A percentile compares a stretch with the other conserved stretches of the same genome.
These are phyloP conservation scores for Blastobotrys americana DNA, from an alignment of 805 yeast genomes.

Conservation along the genomic window DNA sequence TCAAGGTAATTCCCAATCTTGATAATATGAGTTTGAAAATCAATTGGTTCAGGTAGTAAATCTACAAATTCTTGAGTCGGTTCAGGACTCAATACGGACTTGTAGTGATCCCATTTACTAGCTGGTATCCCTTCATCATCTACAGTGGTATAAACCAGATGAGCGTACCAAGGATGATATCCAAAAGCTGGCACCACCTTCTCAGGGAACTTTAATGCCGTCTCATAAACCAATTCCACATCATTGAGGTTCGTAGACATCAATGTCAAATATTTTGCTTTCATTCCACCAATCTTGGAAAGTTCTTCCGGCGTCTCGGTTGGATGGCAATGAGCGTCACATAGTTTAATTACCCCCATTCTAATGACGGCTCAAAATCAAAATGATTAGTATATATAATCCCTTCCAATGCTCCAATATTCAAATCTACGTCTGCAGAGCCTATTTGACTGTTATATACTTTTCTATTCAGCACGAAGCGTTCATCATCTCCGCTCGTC, in stretches of 20 bases:
- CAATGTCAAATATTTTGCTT: constrained; percentile 21
- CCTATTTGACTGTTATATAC: too few relatives aligned
- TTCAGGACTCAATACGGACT: constrained; percentile 37
- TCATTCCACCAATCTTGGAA: constrained; percentile 14
- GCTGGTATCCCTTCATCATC: constrained; percentile 16
- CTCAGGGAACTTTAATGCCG: constrained; percentile 23
- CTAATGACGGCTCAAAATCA: too few relatives aligned
- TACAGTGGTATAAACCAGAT: constrained; percentile 44
- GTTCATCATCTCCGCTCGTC: too few relatives aligned
- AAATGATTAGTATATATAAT: too few relatives aligned
- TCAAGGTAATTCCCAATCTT: constrained; percentile 31
- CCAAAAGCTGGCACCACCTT: constrained; percentile 39
- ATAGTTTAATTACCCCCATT: constrained; percentile 10
- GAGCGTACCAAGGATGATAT: constrained; percentile 89
- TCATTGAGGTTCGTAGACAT: constrained; percentile 35
- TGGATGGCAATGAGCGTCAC: constrained; percentile 38
- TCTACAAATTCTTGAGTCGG: constrained; percentile 36
- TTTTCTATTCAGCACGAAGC: too few relatives aligned
- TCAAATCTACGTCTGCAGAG: too few relatives aligned
- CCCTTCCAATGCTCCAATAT: too few relatives aligned
- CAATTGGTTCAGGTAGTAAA: constrained; percentile 55
- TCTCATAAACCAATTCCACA: constrained; percentile 26
- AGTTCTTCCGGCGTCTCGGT: constrained; percentile 28
- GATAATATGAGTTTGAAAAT: constrained; percentile 33
- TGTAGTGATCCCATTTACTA: constrained; percentile 50